These are phyloP conservation scores for Asterophora parasitica DNA, from an alignment of 768 basidiomycete genomes.

Conservation along the genomic window DNA sequence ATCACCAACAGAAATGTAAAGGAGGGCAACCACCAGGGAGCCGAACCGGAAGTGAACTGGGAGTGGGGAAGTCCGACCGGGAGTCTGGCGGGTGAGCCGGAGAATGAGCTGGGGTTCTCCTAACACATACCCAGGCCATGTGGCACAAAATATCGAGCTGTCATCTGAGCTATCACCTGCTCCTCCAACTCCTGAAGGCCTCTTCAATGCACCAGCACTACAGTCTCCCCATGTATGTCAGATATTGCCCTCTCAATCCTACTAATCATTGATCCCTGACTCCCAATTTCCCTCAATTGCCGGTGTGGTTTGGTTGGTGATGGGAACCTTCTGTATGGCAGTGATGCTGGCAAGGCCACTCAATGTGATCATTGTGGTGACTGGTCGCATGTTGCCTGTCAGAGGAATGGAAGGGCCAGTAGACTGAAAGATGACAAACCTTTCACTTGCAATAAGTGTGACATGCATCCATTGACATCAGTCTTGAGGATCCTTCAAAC, in stretches of 20 bases:
- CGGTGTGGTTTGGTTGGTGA: constrained; percentile 17
- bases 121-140: not conserved
- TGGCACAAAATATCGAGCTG: no score
- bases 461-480: not conserved
- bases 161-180: not conserved
- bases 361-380: constrained; percentile 15
- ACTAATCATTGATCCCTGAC: not conserved
- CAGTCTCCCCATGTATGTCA: no score
- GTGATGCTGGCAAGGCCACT: constrained; percentile 12
- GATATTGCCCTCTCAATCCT: not conserved
- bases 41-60: no score
- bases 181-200: not conserved
- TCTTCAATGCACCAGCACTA: no score
- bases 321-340: constrained; percentile 13
- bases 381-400: constrained; percentile 21
- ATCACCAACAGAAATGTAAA: no score
- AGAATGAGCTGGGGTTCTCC: no score
- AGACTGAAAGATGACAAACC: not conserved
- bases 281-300: constrained; percentile 11
- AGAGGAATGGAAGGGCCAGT: constrained; percentile 15
- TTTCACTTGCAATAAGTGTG: constrained; percentile 1
- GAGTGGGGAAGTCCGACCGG: no score
- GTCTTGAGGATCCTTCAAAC: not conserved
- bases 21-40: no score
- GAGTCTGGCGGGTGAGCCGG: no score